phyloP scores from a whole-genome alignment of 257 asterid species.

The Scutellaria minor region DNA sequence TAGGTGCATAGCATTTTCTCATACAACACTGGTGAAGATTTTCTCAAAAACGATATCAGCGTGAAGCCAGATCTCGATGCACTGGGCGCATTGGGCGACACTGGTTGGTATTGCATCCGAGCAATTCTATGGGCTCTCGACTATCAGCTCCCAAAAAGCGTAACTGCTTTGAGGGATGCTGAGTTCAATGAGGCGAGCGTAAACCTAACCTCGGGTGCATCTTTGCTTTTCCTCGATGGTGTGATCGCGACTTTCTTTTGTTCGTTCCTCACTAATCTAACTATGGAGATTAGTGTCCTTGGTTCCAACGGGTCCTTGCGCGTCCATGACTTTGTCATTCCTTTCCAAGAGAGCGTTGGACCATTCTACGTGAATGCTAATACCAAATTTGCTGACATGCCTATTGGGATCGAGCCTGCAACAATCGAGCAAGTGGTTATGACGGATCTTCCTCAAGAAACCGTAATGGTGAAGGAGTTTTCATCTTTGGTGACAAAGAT shows the following conservation, averaged over 20 bases:
- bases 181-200: conserved; percentile 43
- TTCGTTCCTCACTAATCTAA: conserved; percentile 57
- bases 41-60: conserved; percentile 44
- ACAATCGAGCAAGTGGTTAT: conserved; percentile 48
- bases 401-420: conserved; percentile 44
- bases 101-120: conserved; percentile 49
- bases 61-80: conserved; percentile 48
- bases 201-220: conserved; percentile 42
- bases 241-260: conserved; percentile 57
- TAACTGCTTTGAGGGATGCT: conserved; percentile 30
- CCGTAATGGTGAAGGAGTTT: conserved; percentile 71
- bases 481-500: conserved; percentile 50
- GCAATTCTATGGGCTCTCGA: conserved; percentile 45
- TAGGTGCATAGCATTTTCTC: conserved; percentile 46
- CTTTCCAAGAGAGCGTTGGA: conserved; percentile 59
- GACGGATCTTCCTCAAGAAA: conserved; percentile 77
- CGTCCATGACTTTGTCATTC: conserved; percentile 59
- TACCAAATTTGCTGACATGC: conserved; percentile 43
- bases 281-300: conserved; percentile 53
- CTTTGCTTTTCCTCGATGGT: conserved; percentile 32
- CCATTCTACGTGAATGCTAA: conserved; percentile 40
- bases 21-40: conserved; percentile 32
- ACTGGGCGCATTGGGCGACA: conserved; percentile 45
- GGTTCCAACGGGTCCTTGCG: conserved; percentile 65
- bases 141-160: conserved; percentile 42